A percentile compares a stretch with the other conserved stretches of the same genome.
phyloP scores from a whole-genome alignment of 83 land plant species.

The Thuja plicata region DNA sequence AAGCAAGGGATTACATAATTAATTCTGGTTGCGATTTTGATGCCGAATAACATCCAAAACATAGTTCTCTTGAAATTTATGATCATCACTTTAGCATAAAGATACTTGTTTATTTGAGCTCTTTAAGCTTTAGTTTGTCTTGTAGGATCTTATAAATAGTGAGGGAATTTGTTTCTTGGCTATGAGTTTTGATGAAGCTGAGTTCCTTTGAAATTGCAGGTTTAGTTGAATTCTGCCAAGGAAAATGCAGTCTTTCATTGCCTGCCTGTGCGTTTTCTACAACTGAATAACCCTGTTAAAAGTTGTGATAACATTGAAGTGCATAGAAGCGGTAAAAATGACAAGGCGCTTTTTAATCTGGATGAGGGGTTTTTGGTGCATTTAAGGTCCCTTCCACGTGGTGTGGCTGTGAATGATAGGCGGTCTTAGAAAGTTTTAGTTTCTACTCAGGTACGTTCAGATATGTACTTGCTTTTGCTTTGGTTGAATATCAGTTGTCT shows the following conservation, averaged over 20 bases:
- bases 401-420: not conserved
- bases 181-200: not conserved
- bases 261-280: not conserved
- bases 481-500: not conserved
- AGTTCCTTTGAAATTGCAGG: not conserved
- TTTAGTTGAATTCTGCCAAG: not conserved
- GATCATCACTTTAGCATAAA: not conserved
- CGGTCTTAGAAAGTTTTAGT: not conserved
- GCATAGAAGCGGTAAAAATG: not conserved
- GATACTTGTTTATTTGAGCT: not conserved
- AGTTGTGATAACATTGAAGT: not conserved
- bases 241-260: constrained; percentile 4
- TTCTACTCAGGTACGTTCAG: constrained; percentile 5
- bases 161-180: not conserved
- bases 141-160: not conserved
- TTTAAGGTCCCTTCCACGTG: not conserved
- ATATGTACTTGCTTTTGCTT: not conserved
- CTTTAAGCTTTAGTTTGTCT: not conserved
- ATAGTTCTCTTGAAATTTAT: not conserved
- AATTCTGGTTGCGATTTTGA: too few relatives aligned
- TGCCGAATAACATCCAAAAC: too few relatives aligned
- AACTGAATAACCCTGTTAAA: not conserved
- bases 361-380: not conserved
- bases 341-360: not conserved
- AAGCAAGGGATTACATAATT: too few relatives aligned